Evolutionary conservation across 352 stramenopile species (phyloP).

Genomic region (Globisporangium sylvaticum): DNA sequence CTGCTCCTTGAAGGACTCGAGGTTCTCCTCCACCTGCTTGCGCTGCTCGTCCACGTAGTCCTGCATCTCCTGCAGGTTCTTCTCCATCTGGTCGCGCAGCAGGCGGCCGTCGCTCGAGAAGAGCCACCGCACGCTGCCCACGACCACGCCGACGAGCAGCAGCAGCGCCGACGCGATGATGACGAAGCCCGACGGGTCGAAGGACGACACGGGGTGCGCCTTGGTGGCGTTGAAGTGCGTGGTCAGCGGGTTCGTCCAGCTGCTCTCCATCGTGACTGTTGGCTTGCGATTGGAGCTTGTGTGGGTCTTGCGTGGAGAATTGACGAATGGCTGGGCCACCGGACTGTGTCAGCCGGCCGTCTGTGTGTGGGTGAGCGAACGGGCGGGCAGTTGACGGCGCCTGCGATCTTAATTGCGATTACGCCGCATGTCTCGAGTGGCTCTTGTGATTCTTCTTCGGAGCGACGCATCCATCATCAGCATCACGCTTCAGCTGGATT

Average conservation of each 20-base stretch:
- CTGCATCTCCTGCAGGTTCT: constrained; percentile 75
- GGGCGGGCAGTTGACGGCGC: background rate
- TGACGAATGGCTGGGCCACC: background rate
- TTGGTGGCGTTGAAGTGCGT: constrained; percentile 85
- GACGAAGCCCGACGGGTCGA: constrained; percentile 85
- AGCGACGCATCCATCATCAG: background rate
- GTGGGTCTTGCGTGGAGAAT: background rate
- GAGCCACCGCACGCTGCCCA: constrained; percentile 41
- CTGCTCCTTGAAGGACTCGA: constrained; percentile 65
- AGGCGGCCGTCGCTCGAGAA: constrained; percentile 32
- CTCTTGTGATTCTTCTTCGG: background rate
- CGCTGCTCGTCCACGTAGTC: constrained; percentile 68
- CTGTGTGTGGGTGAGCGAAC: background rate
- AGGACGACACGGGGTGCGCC: constrained; percentile 74
- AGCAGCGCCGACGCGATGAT: constrained; percentile 70
- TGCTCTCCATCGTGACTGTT: constrained; percentile 37
- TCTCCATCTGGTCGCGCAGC: constrained; percentile 57
- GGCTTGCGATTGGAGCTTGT: background rate
- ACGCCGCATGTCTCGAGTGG: background rate
- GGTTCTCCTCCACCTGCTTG: constrained; percentile 61
- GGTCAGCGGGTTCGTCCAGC: constrained; percentile 67
- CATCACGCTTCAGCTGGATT: background rate
- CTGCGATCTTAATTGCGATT: background rate
- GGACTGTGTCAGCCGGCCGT: background rate
- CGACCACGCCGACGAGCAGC: constrained; percentile 60